These are phyloP conservation scores for Solanum stenotomum DNA, from an alignment of 257 asterid species.

Conservation along the genomic window DNA sequence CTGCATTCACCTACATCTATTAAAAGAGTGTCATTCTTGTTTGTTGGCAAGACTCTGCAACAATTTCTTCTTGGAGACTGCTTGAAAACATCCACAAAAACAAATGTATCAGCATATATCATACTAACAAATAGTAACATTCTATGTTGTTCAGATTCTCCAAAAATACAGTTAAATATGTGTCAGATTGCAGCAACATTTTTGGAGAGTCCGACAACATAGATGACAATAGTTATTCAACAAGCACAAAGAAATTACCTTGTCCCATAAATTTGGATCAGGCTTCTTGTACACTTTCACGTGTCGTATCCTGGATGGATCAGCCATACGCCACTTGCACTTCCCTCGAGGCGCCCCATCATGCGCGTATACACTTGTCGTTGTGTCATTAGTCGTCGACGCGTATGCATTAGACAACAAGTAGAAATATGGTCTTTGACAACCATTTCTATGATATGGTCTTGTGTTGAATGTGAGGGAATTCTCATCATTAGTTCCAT, in stretches of 20 bases:
- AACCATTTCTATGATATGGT: conserved; percentile 5
- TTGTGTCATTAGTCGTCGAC: conserved; percentile 7
- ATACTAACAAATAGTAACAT: neutral
- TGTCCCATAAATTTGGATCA: conserved; percentile 37
- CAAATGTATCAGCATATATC: neutral
- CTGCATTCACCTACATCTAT: conserved; percentile 32
- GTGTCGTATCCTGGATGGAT: conserved; percentile 16
- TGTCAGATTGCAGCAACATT: neutral
- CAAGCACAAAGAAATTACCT: conserved; percentile 4
- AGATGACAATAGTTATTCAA: neutral
- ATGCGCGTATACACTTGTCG: conserved; percentile 7
- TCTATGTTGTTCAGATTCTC: neutral
- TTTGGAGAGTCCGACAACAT: neutral
- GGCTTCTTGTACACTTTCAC: conserved; percentile 27
- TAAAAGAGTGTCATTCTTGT: conserved; percentile 17
- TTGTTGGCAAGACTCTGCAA: conserved; percentile 29
- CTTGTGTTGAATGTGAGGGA: conserved; percentile 30
- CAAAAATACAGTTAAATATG: neutral
- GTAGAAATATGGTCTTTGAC: conserved; percentile 21
- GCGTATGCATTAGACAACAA: conserved; percentile 8
- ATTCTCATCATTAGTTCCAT: conserved; percentile 5
- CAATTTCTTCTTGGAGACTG: conserved; percentile 43
- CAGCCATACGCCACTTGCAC: conserved; percentile 10
- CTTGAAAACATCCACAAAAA: neutral
- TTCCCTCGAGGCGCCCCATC: neutral